phyloP scores from a whole-genome alignment of 2,329 filamentous ascomycete genomes.

The Ophiostoma sp. region DNA sequence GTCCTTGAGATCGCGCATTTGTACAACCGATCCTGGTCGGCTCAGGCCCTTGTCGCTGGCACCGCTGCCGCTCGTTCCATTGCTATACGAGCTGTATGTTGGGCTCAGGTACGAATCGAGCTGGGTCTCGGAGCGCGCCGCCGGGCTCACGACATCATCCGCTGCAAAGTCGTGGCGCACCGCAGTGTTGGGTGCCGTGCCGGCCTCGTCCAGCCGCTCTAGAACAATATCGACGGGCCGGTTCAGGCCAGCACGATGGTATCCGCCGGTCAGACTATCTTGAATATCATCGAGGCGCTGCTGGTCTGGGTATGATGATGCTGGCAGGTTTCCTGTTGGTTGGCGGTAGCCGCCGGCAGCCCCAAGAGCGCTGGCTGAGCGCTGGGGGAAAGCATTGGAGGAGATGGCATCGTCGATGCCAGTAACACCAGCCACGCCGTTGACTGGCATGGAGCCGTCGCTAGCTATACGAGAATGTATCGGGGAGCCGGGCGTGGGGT shows the following conservation, averaged over 20 bases:
- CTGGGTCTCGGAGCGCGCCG: slow-evolving; percentile 31
- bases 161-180: background rate
- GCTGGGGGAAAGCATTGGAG: slow-evolving; percentile 39
- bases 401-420: background rate
- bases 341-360: slow-evolving; percentile 55
- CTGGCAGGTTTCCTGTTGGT: slow-evolving; percentile 20
- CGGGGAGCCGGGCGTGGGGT: slow-evolving; percentile 31
- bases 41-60: slow-evolving; percentile 45
- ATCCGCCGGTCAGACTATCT: slow-evolving; percentile 33
- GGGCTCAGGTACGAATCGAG: slow-evolving; percentile 40
- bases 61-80: background rate
- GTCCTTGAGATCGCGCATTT: slow-evolving; percentile 68
- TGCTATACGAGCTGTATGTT: slow-evolving; percentile 36
- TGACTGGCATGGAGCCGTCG: slow-evolving; percentile 35
- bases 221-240: slow-evolving; percentile 39
- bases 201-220: slow-evolving; percentile 50
- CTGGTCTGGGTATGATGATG: slow-evolving; percentile 36
- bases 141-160: slow-evolving; percentile 9
- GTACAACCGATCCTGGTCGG: slow-evolving; percentile 65
- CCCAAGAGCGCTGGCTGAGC: slow-evolving; percentile 60
- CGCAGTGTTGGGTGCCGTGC: slow-evolving; percentile 33
- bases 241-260: slow-evolving; percentile 31
- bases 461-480: slow-evolving; percentile 58
- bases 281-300: slow-evolving; percentile 37
- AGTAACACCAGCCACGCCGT: background rate